Percentiles rank a stretch among this genome's conserved stretches.
These are phyloP conservation scores for Lumnitzera littorea DNA, from an alignment of 345 rosid genomes.

Conservation along the genomic window DNA sequence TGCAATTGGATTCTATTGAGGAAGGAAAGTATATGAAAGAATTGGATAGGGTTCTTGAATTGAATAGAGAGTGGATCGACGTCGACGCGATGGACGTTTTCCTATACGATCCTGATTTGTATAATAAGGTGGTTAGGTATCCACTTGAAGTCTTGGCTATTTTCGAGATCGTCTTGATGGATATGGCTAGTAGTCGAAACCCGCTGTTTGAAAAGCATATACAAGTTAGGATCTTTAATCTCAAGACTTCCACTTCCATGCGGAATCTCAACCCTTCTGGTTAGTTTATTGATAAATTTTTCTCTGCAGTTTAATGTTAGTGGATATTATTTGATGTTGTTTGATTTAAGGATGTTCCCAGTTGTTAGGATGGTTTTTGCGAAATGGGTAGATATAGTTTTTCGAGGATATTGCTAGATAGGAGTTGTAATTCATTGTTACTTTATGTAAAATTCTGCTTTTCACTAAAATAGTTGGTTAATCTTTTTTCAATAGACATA, in stretches of 20 bases:
- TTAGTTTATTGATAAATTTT: slow-evolving; percentile 6
- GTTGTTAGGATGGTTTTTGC: slow-evolving; percentile 3
- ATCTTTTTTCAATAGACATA: slow-evolving; percentile 43
- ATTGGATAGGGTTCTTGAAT: slow-evolving; percentile 63
- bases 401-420: not conserved
- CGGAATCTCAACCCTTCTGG: slow-evolving; percentile 94
- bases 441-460: not conserved
- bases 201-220: slow-evolving; percentile 83
- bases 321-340: slow-evolving; percentile 5
- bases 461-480: not conserved
- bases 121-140: slow-evolving; percentile 76
- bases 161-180: slow-evolving; percentile 93
- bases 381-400: not conserved
- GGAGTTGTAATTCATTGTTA: not conserved
- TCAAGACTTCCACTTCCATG: slow-evolving; percentile 72
- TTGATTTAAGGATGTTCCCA: too few relatives aligned
- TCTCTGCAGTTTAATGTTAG: not conserved
- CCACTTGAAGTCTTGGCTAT: slow-evolving; percentile 94
- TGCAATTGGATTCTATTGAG: slow-evolving; percentile 32
- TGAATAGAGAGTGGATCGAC: slow-evolving; percentile 88
- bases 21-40: slow-evolving; percentile 87
- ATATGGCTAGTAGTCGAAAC: slow-evolving; percentile 64
- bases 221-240: slow-evolving; percentile 75
- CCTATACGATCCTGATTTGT: slow-evolving; percentile 76
- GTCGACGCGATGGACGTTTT: slow-evolving; percentile 86